A percentile compares a stretch with the other conserved stretches of the same genome.
These are phyloP conservation scores for Flaveria robusta DNA, from an alignment of 129 eudicot species.

Conservation along the genomic window DNA sequence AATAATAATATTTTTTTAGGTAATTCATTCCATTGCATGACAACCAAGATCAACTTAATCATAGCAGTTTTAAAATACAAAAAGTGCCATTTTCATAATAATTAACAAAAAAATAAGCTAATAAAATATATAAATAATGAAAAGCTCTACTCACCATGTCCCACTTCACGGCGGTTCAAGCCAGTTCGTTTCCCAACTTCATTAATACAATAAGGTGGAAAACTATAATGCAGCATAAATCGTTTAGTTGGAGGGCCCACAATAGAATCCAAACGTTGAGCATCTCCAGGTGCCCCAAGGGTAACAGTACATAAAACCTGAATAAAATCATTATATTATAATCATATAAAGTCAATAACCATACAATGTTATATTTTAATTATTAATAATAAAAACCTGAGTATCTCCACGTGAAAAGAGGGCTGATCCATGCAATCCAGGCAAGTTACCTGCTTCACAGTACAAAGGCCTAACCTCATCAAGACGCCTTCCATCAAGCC, in stretches of 20 bases:
- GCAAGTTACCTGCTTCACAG: constrained; percentile 88
- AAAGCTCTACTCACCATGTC: constrained; percentile 68
- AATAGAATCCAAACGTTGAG: constrained; percentile 82
- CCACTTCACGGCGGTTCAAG: constrained; percentile 91
- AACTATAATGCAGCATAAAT: constrained; percentile 95
- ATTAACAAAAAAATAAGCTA: background rate
- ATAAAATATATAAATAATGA: background rate
- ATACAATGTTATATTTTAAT: background rate
- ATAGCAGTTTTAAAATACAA: background rate
- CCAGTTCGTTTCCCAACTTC: constrained; percentile 93
- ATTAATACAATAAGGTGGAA: constrained; percentile 95
- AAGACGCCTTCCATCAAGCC: constrained; percentile 92
- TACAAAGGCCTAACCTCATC: constrained; percentile 91
- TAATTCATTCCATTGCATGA: background rate
- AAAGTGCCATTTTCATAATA: background rate
- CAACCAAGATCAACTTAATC: constrained; percentile 4
- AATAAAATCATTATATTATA: background rate
- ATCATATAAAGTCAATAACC: background rate
- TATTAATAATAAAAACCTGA: constrained; percentile 35
- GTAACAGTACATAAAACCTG: constrained; percentile 95
- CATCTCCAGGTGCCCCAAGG: constrained; percentile 93
- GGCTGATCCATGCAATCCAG: constrained; percentile 88
- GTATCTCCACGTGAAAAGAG: constrained; percentile 93
- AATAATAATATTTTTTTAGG: background rate
- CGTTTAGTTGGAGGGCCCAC: constrained; percentile 89